Base-by-base conservation (phyloP, 1,139 yeast species). In the Hansenula lynferdii region DNA sequence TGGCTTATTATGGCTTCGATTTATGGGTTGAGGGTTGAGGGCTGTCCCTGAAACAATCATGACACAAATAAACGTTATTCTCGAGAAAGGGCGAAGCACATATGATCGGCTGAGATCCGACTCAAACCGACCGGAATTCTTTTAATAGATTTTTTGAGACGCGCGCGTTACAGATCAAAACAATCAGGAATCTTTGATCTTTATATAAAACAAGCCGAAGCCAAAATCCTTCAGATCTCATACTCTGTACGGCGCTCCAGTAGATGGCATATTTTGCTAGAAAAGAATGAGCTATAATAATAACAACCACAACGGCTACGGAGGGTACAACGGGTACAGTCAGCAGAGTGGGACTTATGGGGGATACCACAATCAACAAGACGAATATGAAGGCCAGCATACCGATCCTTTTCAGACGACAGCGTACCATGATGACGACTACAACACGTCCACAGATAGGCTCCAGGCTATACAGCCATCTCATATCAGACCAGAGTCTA, bases 401-500 rank as follows among this genome's bases (percentile, higher is more conserved):
- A 31, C 23, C 31, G 36, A 42, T 27, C 45, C 42, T 16, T 40
- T 40, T 19, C 28, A 30, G 8, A 25, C 31, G 14, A 21, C 34
- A n/a, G 8, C 10, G 14, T 32, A 26, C 4, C 23, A 24, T 8
- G 11, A 34, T 20, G 36, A 37, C n/a, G 25, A 43, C 8, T 32
- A 34, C 12, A 35, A 42, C 31, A 40, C 34, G 4, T 29, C 47
- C 2, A 28, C 44, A 11, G 49, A 45, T 17, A 41, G 48, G 31
- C 36, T 45, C 2, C 49, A 45, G 18, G 35, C 36, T 8, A 27
- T 40, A 5, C 37, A 40, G 21, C 46, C 46, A 1, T 37, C 47
- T 4, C 42, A 39, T 29, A 34, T 38, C 2, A 36, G 48, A 11
- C 39, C 39, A 8, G 45, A 42, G 11, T 38, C 44, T 1, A 35